phyloP scores from a whole-genome alignment of 2,329 filamentous ascomycete species.

The Trichophyton mentagrophytes region DNA sequence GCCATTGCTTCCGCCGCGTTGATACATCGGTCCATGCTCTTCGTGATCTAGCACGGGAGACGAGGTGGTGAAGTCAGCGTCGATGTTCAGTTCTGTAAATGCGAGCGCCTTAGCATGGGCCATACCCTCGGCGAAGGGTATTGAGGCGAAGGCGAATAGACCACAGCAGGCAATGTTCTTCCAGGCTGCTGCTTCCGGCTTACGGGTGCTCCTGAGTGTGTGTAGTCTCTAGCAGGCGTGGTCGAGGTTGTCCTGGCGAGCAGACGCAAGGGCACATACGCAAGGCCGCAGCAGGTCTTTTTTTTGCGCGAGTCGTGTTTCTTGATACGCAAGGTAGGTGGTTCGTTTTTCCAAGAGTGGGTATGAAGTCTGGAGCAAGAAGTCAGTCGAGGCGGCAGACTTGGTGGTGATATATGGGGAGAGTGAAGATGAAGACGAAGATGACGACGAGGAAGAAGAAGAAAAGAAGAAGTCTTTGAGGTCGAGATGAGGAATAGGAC shows the following conservation, averaged over 20 bases:
- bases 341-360: background rate
- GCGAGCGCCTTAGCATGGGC: constrained; percentile 9
- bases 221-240: background rate
- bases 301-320: too few species aligned
- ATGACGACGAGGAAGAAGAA: background rate
- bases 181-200: background rate
- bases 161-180: background rate
- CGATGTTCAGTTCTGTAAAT: constrained; percentile 8
- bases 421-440: background rate
- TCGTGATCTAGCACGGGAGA: background rate
- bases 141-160: background rate
- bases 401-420: background rate
- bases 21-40: constrained; percentile 4
- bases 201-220: background rate
- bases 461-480: background rate
- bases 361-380: background rate
- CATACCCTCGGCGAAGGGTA: constrained; percentile 9
- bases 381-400: background rate
- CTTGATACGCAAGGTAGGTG: too few species aligned
- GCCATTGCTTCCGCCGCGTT: background rate
- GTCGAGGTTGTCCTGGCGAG: background rate
- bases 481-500: background rate
- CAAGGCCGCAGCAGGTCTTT: background rate
- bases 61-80: constrained; percentile 4
- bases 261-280: background rate